These are phyloP conservation scores for Kluyveromyces wickerhamii DNA, from an alignment of 805 yeast species.

Conservation along the genomic window DNA sequence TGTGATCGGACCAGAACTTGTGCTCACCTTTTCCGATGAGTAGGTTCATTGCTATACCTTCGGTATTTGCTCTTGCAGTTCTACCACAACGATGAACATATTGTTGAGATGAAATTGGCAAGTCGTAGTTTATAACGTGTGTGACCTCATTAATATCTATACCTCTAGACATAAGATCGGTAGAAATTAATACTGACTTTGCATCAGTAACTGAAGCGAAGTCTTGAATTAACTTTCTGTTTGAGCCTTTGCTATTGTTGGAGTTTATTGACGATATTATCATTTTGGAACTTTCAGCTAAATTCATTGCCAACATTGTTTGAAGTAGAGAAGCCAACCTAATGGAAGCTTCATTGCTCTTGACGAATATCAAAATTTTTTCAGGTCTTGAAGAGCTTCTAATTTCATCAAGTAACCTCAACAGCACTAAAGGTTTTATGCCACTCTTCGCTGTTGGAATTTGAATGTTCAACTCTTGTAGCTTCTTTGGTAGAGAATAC, in stretches of 20 bases:
- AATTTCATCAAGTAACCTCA: constrained; percentile 39
- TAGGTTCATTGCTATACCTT: constrained; percentile 68
- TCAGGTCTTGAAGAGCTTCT: constrained; percentile 4
- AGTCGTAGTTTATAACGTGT: constrained; percentile 80
- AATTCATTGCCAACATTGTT: constrained; percentile 12
- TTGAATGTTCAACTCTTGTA: constrained; percentile 37
- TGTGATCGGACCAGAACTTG: constrained; percentile 47
- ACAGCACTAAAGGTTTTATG: constrained; percentile 68
- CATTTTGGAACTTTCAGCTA: constrained; percentile 4
- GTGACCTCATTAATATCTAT: constrained; percentile 65
- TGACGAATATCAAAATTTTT: constrained; percentile 26
- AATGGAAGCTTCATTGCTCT: constrained; percentile 71
- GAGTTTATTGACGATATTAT: constrained; percentile 45
- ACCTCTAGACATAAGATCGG: constrained; percentile 96
- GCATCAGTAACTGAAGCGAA: constrained; percentile 45
- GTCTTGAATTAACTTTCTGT: constrained; percentile 48
- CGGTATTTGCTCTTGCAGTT: constrained; percentile 85
- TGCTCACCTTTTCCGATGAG: constrained; percentile 74
- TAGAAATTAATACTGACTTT: constrained; percentile 48
- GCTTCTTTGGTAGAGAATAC: constrained; percentile 50
- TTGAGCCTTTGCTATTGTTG: constrained; percentile 44
- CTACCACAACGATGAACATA: constrained; percentile 96
- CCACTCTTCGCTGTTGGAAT: constrained; percentile 34
- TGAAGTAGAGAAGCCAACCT: constrained; percentile 53
- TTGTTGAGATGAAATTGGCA: constrained; percentile 82